These are phyloP conservation scores for Eimeria acervulina DNA, from an alignment of 169 alveolate genomes.

Conservation along the genomic window DNA sequence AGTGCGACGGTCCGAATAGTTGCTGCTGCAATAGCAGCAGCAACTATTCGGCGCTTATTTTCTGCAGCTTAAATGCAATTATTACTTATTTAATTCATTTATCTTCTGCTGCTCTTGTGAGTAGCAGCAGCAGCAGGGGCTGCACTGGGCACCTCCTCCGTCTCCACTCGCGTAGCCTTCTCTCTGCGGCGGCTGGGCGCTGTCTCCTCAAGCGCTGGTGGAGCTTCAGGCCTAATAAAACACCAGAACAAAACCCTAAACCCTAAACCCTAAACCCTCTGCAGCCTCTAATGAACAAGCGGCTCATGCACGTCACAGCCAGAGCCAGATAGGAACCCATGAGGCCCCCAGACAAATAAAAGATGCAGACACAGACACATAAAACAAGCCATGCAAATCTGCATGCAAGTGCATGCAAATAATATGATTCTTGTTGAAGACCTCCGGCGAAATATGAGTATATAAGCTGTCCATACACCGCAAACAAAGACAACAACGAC, in stretches of 20 bases:
- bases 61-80: background rate
- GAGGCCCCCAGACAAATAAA: too few relatives aligned
- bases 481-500: background rate
- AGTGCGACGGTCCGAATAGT: background rate
- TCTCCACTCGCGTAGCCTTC: background rate
- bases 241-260: background rate
- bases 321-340: too few relatives aligned
- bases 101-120: background rate
- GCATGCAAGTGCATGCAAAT: background rate
- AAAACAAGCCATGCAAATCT: background rate
- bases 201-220: background rate
- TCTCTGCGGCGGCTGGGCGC: constrained; percentile 3
- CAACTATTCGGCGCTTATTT: background rate
- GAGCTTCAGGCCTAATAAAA: constrained; percentile 2
- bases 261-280: background rate
- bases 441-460: background rate
- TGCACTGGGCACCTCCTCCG: background rate
- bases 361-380: background rate
- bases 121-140: constrained; percentile 10
- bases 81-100: background rate
- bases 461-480: background rate
- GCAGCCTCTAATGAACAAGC: too few relatives aligned
- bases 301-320: background rate
- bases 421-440: background rate
- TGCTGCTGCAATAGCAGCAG: background rate